Evolutionary conservation across 2,329 filamentous ascomycete species (phyloP).

Genomic region (Geosmithia flava): DNA sequence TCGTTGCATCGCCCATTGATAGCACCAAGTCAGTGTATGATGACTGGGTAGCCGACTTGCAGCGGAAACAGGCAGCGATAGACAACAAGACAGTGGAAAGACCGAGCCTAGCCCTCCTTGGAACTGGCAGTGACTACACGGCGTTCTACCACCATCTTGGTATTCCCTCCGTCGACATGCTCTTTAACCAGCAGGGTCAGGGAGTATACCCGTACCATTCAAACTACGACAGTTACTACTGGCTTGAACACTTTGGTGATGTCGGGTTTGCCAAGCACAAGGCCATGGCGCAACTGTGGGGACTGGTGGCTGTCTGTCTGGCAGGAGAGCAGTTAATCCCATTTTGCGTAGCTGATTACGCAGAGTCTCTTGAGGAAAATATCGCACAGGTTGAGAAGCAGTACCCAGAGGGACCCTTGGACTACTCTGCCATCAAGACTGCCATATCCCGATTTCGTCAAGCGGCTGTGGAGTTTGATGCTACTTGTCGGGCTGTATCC

Average conservation of each 20-base stretch:
- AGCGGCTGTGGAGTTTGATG: not conserved
- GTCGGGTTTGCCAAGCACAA: slow-evolving; percentile 37
- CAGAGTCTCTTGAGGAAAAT: not conserved
- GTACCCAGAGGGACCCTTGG: not conserved
- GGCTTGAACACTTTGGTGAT: slow-evolving; percentile 62
- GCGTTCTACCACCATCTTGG: slow-evolving; percentile 48
- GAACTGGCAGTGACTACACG: slow-evolving; percentile 48
- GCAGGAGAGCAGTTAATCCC: slow-evolving; percentile 2
- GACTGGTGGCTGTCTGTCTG: slow-evolving; percentile 6
- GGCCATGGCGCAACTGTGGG: slow-evolving; percentile 33
- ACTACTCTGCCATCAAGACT: not conserved
- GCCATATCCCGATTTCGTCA: not conserved
- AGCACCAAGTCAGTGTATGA: slow-evolving; percentile 25
- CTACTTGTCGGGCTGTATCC: not conserved
- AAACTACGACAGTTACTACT: slow-evolving; percentile 63
- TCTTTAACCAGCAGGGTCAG: slow-evolving; percentile 23
- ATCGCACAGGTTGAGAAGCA: not conserved
- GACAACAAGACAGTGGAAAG: slow-evolving; percentile 18
- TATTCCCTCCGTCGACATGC: slow-evolving; percentile 39
- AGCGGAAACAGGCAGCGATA: not conserved
- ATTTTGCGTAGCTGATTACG: not conserved
- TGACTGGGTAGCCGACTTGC: slow-evolving; percentile 24
- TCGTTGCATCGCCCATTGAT: slow-evolving; percentile 37
- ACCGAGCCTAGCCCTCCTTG: slow-evolving; percentile 31
- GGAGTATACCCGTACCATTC: slow-evolving; percentile 55